A percentile compares a stretch with the other conserved stretches of the same genome.
These are phyloP conservation scores for Myriosclerotinia scirpicola DNA, from an alignment of 2,329 filamentous ascomycete species.

Conservation along the genomic window DNA sequence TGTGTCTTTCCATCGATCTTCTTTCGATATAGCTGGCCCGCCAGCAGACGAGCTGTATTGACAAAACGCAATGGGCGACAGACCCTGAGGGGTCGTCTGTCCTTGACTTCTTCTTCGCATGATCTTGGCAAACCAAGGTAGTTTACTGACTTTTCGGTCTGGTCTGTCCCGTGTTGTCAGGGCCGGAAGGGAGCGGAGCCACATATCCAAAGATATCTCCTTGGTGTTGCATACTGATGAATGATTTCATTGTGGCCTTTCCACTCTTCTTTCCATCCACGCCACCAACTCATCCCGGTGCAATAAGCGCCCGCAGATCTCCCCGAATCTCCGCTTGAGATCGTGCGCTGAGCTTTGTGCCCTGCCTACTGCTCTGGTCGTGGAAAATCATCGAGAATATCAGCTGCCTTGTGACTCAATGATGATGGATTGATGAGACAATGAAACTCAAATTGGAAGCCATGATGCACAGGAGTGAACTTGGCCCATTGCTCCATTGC, in stretches of 20 bases:
- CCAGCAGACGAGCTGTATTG: neutral
- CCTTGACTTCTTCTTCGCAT: neutral
- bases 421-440: constrained; percentile 46
- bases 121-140: neutral
- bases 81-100: neutral
- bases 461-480: constrained; percentile 41
- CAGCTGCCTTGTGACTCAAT: constrained; percentile 46
- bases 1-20: neutral
- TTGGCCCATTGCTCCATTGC: constrained; percentile 42
- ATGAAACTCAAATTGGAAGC: constrained; percentile 42
- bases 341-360: no score
- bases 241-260: no score
- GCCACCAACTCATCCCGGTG: no score
- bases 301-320: no score
- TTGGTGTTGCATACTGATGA: no score
- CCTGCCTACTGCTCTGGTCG: no score
- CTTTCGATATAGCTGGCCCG: neutral
- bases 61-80: neutral
- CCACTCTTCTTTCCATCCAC: no score
- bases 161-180: no score
- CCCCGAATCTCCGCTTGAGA: neutral
- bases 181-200: no score
- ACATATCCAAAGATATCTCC: no score
- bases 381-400: constrained; percentile 25
- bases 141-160: neutral